Base-by-base conservation (phyloP, 768 basidiomycete genomes). In the Solioccasus polychromus region DNA sequence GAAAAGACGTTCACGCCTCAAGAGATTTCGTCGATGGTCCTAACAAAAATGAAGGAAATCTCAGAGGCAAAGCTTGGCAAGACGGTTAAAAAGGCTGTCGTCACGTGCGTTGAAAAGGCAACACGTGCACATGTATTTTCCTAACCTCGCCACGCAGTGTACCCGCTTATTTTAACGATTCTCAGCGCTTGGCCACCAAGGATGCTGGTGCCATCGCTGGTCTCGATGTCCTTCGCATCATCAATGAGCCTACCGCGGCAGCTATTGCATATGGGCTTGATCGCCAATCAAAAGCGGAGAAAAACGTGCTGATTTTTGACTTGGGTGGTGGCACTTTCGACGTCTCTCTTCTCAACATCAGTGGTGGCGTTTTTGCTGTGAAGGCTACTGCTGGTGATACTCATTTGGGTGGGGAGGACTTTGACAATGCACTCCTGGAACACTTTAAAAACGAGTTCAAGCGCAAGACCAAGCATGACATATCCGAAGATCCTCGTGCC, bases 381-480 rank as follows among this genome's bases (percentile, higher is more conserved):
- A 98, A 98, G 79, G 93, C 96, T 35, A 98, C 96, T 54, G 93
- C 93, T 59, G 96, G 96, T 76, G 94, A 98, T 71, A 99, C 96
- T 57, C 96, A 98, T 73, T 78, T 98, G 69, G 96, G 95, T 76
- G 96, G 96, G 75, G 96, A 99, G 75, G 96, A 98, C 70, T 99
- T 99, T 64, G 96, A 99, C 74, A 99, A 99, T 74, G 82, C 91
- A 66, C 84, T 99, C 55, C 73, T 98, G 52, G 92, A 99, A 42
- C 90, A 94, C 80, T 98, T 99, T 88, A 95, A 95, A 82, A 88
- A 87, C 69, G 96, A 99, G 76, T 99, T 99, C 85, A 91, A 95
- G 82, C 79, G 80, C 61, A 98, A 98, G 80, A 83, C 86, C 63
- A 95, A 97, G 76, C 83, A 85, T 64, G 96, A 99, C 69, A 93